These are phyloP conservation scores for Trichoderma asperelloides DNA, from an alignment of 495 filamentous ascomycete genomes.

Conservation along the genomic window DNA sequence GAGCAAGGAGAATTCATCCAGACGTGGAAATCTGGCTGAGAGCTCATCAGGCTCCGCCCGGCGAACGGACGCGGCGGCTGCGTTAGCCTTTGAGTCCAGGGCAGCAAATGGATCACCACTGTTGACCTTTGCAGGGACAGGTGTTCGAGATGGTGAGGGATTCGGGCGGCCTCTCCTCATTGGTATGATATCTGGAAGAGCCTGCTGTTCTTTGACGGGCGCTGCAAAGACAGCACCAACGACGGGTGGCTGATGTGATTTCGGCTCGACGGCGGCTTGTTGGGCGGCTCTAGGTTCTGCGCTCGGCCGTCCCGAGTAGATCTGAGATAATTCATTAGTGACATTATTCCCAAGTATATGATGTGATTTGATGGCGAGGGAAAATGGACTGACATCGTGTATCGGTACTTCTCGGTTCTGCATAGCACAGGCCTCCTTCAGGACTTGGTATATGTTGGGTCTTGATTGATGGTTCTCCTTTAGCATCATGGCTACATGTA, in stretches of 20 bases:
- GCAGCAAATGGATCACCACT: constrained; percentile 84
- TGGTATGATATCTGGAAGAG: constrained; percentile 83
- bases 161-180: constrained; percentile 86
- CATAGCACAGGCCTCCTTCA: constrained; percentile 79
- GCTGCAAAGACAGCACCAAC: constrained; percentile 63
- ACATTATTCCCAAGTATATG: constrained; percentile 10
- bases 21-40: constrained; percentile 74
- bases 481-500: constrained; percentile 69
- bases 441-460: constrained; percentile 89
- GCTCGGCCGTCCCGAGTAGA: constrained; percentile 63
- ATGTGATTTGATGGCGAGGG: too few species aligned
- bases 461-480: constrained; percentile 71
- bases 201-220: constrained; percentile 56
- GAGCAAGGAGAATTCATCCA: constrained; percentile 87
- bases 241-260: constrained; percentile 40
- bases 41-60: constrained; percentile 61
- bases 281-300: constrained; percentile 28
- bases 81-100: constrained; percentile 54
- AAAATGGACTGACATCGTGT: constrained; percentile 64
- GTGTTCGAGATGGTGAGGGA: constrained; percentile 23
- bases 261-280: constrained; percentile 12
- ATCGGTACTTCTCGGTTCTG: constrained; percentile 83
- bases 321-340: constrained; percentile 42
- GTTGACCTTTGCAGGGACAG: constrained; percentile 54
- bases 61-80: neutral